These are phyloP conservation scores for Tolypocladium pustulatum DNA, from an alignment of 2,329 filamentous ascomycete genomes.

Conservation along the genomic window DNA sequence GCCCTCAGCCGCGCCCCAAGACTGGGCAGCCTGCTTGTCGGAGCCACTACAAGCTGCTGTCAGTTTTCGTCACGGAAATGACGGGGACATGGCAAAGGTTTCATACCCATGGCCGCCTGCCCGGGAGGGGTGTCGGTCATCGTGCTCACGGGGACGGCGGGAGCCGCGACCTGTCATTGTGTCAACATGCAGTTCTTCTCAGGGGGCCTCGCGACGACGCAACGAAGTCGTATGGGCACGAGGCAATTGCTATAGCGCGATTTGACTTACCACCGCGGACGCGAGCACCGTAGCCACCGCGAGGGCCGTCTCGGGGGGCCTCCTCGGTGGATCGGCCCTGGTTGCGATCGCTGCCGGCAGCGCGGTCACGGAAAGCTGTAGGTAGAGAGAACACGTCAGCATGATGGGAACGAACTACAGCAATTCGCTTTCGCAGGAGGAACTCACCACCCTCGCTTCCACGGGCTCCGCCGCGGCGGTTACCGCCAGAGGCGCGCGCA, in stretches of 20 bases:
- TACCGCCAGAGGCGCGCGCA: slow-evolving; percentile 30
- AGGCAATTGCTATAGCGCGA: background rate
- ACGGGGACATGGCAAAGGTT: background rate
- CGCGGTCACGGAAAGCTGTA: slow-evolving; percentile 80
- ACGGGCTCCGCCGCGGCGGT: slow-evolving; percentile 47
- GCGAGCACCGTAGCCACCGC: slow-evolving; percentile 54
- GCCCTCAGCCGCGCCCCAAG: slow-evolving; percentile 79
- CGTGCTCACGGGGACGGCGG: slow-evolving; percentile 39
- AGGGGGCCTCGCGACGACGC: background rate
- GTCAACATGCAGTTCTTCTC: slow-evolving; percentile 1
- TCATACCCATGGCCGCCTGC: slow-evolving; percentile 33
- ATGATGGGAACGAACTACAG: background rate
- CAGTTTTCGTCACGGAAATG: background rate
- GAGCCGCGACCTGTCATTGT: slow-evolving; percentile 37
- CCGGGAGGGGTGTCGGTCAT: slow-evolving; percentile 45
- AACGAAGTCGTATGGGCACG: background rate
- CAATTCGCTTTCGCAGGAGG: background rate
- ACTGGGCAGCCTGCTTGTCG: slow-evolving; percentile 79
- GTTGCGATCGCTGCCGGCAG: slow-evolving; percentile 73
- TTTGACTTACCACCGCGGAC: slow-evolving; percentile 43
- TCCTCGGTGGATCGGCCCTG: slow-evolving; percentile 70
- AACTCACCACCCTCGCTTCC: slow-evolving; percentile 81
- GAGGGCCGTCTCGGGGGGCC: slow-evolving; percentile 40
- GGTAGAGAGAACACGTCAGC: background rate
- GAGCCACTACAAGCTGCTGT: slow-evolving; percentile 46